These are phyloP conservation scores for Naganishia cerealis DNA, from an alignment of 1,284 basidiomycete genomes.

Conservation along the genomic window DNA sequence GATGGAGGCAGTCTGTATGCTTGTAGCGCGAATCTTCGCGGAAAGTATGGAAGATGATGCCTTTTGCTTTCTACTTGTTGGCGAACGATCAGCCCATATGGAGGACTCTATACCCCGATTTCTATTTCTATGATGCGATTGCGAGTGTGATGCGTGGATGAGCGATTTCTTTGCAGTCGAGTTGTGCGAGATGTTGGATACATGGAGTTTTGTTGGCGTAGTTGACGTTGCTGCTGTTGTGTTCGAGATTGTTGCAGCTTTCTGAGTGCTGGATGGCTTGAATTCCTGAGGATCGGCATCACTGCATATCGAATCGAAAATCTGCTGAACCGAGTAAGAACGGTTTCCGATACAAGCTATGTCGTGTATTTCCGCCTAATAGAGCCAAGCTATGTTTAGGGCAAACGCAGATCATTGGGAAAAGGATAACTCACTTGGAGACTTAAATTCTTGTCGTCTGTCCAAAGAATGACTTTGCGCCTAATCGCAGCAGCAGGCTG, in stretches of 20 bases:
- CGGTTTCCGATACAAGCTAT: constrained; percentile 15
- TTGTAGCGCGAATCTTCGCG: neutral
- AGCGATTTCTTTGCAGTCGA: neutral
- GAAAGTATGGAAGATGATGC: neutral
- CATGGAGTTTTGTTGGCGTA: neutral
- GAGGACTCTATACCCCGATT: neutral
- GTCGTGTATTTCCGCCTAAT: constrained; percentile 14
- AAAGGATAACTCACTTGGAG: constrained; percentile 35
- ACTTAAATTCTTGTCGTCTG: constrained; percentile 40
- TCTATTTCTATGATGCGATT: neutral
- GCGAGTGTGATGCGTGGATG: neutral
- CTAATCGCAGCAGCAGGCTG: constrained; percentile 11
- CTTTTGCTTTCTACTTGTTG: neutral
- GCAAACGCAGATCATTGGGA: neutral
- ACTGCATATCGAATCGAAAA: neutral
- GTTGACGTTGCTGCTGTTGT: neutral
- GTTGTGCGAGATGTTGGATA: neutral
- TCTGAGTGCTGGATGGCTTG: neutral
- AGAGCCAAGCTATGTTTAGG: no score
- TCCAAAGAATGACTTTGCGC: constrained; percentile 39
- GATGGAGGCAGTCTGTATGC: neutral
- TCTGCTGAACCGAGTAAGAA: constrained; percentile 5
- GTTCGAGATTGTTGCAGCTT: neutral
- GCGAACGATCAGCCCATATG: neutral
- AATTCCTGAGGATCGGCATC: neutral